Evolutionary conservation across 106 monocot species (phyloP).

Genomic region (Triglochin maritima): DNA sequence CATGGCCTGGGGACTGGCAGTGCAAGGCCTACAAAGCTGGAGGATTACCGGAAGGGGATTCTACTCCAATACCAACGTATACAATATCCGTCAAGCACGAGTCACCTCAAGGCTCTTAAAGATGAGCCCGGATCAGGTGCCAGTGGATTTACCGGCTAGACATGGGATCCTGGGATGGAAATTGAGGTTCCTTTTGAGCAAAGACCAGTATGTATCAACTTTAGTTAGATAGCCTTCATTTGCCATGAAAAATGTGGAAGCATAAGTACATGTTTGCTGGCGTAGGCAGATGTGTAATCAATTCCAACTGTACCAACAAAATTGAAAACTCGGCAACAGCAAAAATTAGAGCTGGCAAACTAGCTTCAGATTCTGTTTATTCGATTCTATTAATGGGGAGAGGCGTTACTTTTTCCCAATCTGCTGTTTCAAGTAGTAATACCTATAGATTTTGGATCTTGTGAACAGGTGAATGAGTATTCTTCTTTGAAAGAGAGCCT

Average conservation of each 20-base stretch:
- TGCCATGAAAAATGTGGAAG: too few relatives aligned
- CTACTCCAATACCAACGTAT: background rate
- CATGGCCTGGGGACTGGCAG: background rate
- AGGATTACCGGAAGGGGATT: background rate
- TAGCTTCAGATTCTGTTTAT: background rate
- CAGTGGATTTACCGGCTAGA: constrained; percentile 47
- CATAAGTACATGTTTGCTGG: too few relatives aligned
- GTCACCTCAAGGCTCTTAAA: constrained; percentile 37
- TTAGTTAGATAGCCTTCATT: background rate
- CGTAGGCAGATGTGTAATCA: too few relatives aligned
- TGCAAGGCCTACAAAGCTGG: background rate
- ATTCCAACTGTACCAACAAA: too few relatives aligned
- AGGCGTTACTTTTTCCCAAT: background rate
- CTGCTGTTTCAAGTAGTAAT: background rate
- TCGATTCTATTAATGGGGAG: background rate
- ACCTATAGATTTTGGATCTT: background rate
- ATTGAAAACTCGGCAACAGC: background rate
- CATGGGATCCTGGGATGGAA: constrained; percentile 75
- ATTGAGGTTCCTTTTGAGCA: constrained; percentile 88
- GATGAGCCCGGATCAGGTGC: constrained; percentile 41
- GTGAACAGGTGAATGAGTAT: constrained; percentile 74
- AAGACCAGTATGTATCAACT: constrained; percentile 40
- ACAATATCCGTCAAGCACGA: constrained; percentile 9
- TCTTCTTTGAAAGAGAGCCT: constrained; percentile 57
- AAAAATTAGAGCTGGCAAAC: background rate